Conservation (phyloP, 2,329 filamentous ascomycete species). For the Aspergillus aculeatinus region DNA sequence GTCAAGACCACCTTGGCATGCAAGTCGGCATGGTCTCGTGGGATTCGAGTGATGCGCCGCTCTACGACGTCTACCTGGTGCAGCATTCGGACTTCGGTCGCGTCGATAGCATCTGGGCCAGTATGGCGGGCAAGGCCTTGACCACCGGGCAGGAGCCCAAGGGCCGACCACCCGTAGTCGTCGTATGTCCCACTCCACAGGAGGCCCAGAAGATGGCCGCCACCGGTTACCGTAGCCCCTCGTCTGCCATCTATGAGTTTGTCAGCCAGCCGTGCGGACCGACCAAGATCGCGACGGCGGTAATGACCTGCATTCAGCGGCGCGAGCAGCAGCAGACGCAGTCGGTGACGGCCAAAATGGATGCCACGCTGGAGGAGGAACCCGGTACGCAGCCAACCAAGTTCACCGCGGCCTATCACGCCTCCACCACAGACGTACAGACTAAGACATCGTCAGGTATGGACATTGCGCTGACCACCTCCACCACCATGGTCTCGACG, state of each 20-base stretch:
- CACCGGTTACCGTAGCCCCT: background rate
- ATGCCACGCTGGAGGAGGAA: background rate
- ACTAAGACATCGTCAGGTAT: background rate
- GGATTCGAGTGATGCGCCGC: background rate
- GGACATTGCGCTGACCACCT: background rate
- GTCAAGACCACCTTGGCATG: constrained; percentile 8
- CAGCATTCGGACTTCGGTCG: constrained; percentile 26
- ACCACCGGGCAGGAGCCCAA: background rate
- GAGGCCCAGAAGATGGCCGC: constrained; percentile 22
- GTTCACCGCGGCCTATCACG: background rate
- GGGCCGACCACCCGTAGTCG: constrained; percentile 26
- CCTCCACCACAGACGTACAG: constrained; percentile 14
- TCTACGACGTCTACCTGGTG: constrained; percentile 24
- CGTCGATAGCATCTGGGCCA: background rate
- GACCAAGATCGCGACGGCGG: constrained; percentile 33
- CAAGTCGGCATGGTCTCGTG: background rate
- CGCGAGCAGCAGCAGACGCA: constrained; percentile 6
- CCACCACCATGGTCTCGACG: constrained; percentile 12
- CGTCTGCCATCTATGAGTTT: constrained; percentile 28
- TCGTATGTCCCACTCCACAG: constrained; percentile 28
- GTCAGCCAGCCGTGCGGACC: constrained; percentile 38
- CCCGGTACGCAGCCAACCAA: background rate
- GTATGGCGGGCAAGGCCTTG: background rate
- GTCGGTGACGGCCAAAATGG: background rate
- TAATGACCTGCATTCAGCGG: constrained; percentile 26